These are phyloP conservation scores for Odontarrhena argentea DNA, from an alignment of 345 rosid species.

Conservation along the genomic window DNA sequence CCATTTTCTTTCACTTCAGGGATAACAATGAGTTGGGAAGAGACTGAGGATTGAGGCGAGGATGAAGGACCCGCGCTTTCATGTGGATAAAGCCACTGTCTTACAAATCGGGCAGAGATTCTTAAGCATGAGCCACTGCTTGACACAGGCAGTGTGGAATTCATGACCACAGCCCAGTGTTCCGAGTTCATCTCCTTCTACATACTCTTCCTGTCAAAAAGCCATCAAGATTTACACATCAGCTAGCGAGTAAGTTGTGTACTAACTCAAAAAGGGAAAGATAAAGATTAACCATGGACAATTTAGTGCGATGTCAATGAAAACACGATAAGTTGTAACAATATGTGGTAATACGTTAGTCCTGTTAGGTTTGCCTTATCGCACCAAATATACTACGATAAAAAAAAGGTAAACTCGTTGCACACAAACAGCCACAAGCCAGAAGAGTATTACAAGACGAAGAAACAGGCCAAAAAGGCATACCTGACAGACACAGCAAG, in stretches of 20 bases:
- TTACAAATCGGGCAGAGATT: constrained; percentile 93
- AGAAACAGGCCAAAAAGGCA: neutral
- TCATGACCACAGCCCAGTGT: constrained; percentile 80
- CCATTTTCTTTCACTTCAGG: neutral
- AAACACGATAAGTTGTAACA: neutral
- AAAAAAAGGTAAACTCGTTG: neutral
- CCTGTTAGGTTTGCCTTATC: neutral
- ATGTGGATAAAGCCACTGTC: constrained; percentile 64
- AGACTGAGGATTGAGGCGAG: neutral
- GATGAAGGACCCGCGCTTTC: constrained; percentile 30
- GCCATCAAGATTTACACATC: constrained; percentile 16
- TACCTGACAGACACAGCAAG: constrained; percentile 93
- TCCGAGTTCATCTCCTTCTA: constrained; percentile 71
- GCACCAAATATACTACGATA: neutral
- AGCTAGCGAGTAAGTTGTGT: constrained; percentile 12
- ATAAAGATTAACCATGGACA: neutral
- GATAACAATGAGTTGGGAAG: neutral
- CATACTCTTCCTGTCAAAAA: constrained; percentile 73
- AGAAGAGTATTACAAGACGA: neutral
- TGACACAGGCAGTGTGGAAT: constrained; percentile 72
- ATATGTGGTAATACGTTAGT: neutral
- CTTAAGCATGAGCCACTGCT: constrained; percentile 81
- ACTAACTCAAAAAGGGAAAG: too few species aligned
- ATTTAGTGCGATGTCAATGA: constrained; percentile 6
- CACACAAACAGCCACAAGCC: constrained; percentile 1